Evolutionary conservation across 352 stramenopile genomes (phyloP).

Genomic region (Aphanomyces stellatus): DNA sequence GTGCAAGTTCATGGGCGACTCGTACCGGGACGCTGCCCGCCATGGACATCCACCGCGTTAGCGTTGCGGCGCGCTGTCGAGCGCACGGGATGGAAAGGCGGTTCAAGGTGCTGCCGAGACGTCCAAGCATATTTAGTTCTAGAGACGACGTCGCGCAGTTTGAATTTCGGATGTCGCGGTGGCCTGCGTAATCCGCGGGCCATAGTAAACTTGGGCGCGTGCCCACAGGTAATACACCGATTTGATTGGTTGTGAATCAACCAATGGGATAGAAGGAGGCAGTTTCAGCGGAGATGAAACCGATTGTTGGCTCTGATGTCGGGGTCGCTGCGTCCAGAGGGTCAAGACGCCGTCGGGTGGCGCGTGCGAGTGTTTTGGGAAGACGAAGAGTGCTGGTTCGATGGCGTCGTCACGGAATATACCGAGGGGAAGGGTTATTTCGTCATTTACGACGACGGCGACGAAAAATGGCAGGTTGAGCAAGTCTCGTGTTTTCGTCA

Average conservation of each 20-base stretch:
- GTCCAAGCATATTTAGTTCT: too few species aligned
- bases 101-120: too few species aligned
- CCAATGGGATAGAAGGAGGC: background rate
- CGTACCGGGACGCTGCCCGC: background rate
- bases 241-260: background rate
- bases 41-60: background rate
- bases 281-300: too few species aligned
- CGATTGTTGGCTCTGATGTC: too few species aligned
- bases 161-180: background rate
- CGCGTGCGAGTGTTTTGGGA: constrained; percentile 65
- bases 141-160: too few species aligned
- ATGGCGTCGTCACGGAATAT: constrained; percentile 35
- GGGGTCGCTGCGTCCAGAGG: background rate
- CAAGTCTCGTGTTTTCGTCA: too few species aligned
- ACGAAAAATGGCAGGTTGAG: constrained; percentile 59
- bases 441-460: constrained; percentile 72
- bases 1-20: background rate
- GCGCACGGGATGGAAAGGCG: background rate
- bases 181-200: background rate
- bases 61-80: too few species aligned
- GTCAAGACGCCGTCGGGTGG: constrained; percentile 26
- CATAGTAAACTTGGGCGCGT: background rate
- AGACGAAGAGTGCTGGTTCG: constrained; percentile 70
- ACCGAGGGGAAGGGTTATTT: constrained; percentile 41
- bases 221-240: background rate